Percentiles rank a stretch among this genome's conserved stretches.
These are phyloP conservation scores for Rhamnella rubrinervis DNA, from an alignment of 331 rosid genomes.

Conservation along the genomic window DNA sequence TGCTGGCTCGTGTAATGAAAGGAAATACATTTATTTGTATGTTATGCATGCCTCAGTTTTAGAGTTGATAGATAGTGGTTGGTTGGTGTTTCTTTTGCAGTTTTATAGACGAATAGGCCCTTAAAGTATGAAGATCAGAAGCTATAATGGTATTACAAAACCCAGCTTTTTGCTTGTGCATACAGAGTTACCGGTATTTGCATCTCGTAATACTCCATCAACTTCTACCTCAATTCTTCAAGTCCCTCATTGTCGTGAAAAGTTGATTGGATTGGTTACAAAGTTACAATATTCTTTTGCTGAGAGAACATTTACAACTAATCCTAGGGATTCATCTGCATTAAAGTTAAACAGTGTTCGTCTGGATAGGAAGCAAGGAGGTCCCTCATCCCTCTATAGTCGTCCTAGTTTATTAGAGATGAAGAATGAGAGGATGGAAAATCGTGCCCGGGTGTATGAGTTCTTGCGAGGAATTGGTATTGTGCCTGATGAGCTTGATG, in stretches of 20 bases:
- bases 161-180: slow-evolving; percentile 53
- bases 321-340: slow-evolving; percentile 32
- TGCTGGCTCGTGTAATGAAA: too few relatives aligned
- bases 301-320: slow-evolving; percentile 40
- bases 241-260: slow-evolving; percentile 36
- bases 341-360: slow-evolving; percentile 32
- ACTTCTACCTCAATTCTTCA: slow-evolving; percentile 40
- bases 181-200: slow-evolving; percentile 54
- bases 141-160: slow-evolving; percentile 50
- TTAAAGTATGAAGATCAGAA: slow-evolving; percentile 45
- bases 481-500: slow-evolving; percentile 97
- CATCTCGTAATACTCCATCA: slow-evolving; percentile 43
- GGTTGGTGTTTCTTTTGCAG: slow-evolving; percentile 29
- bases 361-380: slow-evolving; percentile 41
- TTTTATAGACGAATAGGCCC: slow-evolving; percentile 17
- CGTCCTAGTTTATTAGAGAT: slow-evolving; percentile 85
- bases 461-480: slow-evolving; percentile 74
- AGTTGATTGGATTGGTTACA: slow-evolving; percentile 47
- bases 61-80: neutral
- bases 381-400: slow-evolving; percentile 54
- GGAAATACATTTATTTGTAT: too few relatives aligned
- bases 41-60: neutral
- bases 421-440: slow-evolving; percentile 61
- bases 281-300: slow-evolving; percentile 50
- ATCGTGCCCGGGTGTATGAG: slow-evolving; percentile 70